Percentiles rank a stretch among this genome's conserved stretches.
Conservation (phyloP, 2,329 filamentous ascomycete genomes). For the Fusarium liriodendri region DNA sequence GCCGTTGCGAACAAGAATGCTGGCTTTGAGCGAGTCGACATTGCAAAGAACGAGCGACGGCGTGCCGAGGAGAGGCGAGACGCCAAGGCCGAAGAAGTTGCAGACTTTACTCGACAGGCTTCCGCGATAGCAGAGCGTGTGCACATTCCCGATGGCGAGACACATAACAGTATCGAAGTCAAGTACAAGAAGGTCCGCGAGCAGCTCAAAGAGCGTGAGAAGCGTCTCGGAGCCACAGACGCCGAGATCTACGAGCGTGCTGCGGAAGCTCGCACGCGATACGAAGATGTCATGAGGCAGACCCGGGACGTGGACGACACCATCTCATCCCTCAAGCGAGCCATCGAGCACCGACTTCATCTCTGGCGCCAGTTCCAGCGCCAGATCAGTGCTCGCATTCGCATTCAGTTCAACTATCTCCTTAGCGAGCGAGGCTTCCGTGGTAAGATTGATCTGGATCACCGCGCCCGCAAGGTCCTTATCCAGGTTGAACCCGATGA, state of each 20-base stretch:
- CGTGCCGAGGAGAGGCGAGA: slow-evolving; percentile 61
- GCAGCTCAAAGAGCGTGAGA: slow-evolving; percentile 69
- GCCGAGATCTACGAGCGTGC: slow-evolving; percentile 70
- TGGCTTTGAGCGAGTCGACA: slow-evolving; percentile 63
- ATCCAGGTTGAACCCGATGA: slow-evolving; percentile 79
- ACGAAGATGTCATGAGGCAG: slow-evolving; percentile 56
- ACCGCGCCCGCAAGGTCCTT: slow-evolving; percentile 78
- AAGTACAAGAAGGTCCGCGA: slow-evolving; percentile 66
- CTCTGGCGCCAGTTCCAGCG: slow-evolving; percentile 87
- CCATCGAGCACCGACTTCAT: slow-evolving; percentile 75
- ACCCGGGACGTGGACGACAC: slow-evolving; percentile 55
- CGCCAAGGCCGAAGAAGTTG: slow-evolving; percentile 59
- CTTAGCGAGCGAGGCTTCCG: slow-evolving; percentile 91
- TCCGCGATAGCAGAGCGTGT: slow-evolving; percentile 64
- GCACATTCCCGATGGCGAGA: slow-evolving; percentile 73
- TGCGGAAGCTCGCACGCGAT: slow-evolving; percentile 53
- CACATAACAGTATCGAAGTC: slow-evolving; percentile 63
- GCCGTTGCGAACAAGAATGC: slow-evolving; percentile 72
- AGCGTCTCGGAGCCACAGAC: slow-evolving; percentile 71
- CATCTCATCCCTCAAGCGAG: slow-evolving; percentile 61
- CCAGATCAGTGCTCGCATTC: slow-evolving; percentile 86
- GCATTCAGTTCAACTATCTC: slow-evolving; percentile 87
- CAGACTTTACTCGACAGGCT: slow-evolving; percentile 67
- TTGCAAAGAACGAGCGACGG: slow-evolving; percentile 58
- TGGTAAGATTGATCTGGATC: slow-evolving; percentile 83